Conservation (phyloP, 192 early-diverging fungal genomes). For the Cetraspora pellucida region DNA sequence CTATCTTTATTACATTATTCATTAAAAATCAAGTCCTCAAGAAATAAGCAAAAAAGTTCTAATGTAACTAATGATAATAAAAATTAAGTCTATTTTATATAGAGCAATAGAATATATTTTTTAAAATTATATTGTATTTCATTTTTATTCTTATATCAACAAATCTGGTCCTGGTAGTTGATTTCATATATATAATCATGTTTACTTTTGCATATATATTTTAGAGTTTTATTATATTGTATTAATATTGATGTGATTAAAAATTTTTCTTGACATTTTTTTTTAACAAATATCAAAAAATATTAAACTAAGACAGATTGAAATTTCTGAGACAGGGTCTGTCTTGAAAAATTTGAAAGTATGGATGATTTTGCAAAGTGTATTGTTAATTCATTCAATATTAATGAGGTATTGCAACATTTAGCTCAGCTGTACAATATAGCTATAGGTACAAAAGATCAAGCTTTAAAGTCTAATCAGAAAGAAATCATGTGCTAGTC, state of each 20-base stretch:
- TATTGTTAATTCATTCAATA: constrained; percentile 25
- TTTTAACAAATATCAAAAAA: constrained; percentile 32
- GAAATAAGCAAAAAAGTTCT: background rate
- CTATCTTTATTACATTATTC: background rate
- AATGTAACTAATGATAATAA: no score
- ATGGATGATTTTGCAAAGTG: constrained; percentile 21
- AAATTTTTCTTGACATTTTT: no score
- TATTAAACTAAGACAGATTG: constrained; percentile 26
- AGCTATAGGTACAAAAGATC: constrained; percentile 22
- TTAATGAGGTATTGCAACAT: constrained; percentile 25
- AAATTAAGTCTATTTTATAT: no score
- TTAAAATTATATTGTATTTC: no score
- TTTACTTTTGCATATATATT: no score
- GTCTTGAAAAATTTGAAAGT: constrained; percentile 21
- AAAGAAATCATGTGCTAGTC: constrained; percentile 27
- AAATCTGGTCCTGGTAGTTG: background rate
- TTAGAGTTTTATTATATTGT: no score
- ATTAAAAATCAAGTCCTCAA: background rate
- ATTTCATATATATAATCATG: no score
- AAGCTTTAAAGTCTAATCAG: constrained; percentile 21
- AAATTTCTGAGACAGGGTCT: constrained; percentile 26
- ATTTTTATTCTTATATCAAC: background rate
- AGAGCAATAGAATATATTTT: background rate
- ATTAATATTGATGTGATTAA: no score
- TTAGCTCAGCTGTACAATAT: constrained; percentile 25